Evolutionary conservation across 2,329 filamentous ascomycete genomes (phyloP), one percentile per base, ranked within the genome.

Genomic region (Cercospora canescens): DNA sequence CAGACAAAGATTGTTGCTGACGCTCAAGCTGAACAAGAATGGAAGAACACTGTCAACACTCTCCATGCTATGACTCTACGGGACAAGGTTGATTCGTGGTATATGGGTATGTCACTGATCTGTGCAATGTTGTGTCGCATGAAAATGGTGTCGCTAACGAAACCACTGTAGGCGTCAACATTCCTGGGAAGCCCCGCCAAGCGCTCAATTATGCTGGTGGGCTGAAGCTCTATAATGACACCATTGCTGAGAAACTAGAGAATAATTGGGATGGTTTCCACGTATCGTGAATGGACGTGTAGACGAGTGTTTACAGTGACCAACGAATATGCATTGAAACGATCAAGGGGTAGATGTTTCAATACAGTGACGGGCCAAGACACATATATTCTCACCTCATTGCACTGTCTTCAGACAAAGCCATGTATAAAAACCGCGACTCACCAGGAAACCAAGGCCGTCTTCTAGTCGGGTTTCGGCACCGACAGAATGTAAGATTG

Each of bases 131-230:
- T 14, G 4, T 11, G 21, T 2, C 6, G 28, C 21, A 18, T 34
- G 34, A n/a, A 50, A 32, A 12, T 30, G 3, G 28, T 26, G 4
- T 28, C 45, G 45, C 45, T 50, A 28, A 50, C 24, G 45, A n/a
- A 28, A 7, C 14, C 45, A 50, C 5, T 2, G 2, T 5, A 67
- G 79, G 70, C 45, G 77, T 78, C 6, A 83, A 83, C 55, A 75
- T 83, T 11, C 80, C 81, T 0, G 81, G 81, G 3, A 82, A 82
- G 74, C 71, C 75, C 6, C 74, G 76, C 6, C 80, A 82, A 71
- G 79, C 80, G 67, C 70, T 82, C 12, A 81, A 77, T 60, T 82
- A 76, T 66, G 72, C 79, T 32, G 81, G 80, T 3, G 81, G 81
- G 0, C 54, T 74, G 32, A 60, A 64, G 30, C 54, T 64, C 70